Base-by-base conservation (phyloP, 2,329 filamentous ascomycete genomes). In the Xylaria hypoxylon region DNA sequence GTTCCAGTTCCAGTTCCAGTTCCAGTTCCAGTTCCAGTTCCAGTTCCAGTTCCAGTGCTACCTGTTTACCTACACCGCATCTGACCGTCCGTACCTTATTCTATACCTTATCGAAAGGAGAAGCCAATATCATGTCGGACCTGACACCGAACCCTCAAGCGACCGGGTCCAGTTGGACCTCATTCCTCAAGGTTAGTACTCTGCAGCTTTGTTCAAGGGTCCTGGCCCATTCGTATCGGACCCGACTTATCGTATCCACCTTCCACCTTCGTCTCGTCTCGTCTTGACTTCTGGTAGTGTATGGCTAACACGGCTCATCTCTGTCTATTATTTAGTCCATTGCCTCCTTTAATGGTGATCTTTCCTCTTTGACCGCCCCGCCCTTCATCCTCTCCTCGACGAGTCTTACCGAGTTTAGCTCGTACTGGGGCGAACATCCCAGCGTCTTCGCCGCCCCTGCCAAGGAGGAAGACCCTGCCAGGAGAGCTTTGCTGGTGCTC, bases 361-460 rank as follows among this genome's bases (percentile, higher is more conserved):
- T 86, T 19, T 81, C 84, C 64, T 85, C 85, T 62, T 79, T 86
- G 50, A 85, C 84, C 0, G 84, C 83, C 1, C 84, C 84, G 0
- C 83, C 83, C 2, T 83, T 80, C 57, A 82, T 86, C 70, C 78
- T 86, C 11, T 83, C 79, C 24, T 85, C 84, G 13, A 84, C 75
- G 44, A 78, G 76, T 73, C 73, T 85, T 5, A 82, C 84, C 53
- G 84, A 86, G 71, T 82, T 83, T 38, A 83, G 83, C 62, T 80
- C 80, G 66, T 84, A 82, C 71, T 86, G 84, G 83, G 80, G 80
- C 40, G 79, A 85, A 65, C 80, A 82, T 17, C 84, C 84, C 0
- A 72, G 74, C 44, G 77, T 85, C 31, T 85, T 86, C 59, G 79
- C 80, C 1, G 83, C 83, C 0, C 81, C 84, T 0, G 82, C 83